Evolutionary conservation across 179 eudicot species (phyloP), one percentile per base, ranked within the genome.

Genomic region (Camellia oleifera): DNA sequence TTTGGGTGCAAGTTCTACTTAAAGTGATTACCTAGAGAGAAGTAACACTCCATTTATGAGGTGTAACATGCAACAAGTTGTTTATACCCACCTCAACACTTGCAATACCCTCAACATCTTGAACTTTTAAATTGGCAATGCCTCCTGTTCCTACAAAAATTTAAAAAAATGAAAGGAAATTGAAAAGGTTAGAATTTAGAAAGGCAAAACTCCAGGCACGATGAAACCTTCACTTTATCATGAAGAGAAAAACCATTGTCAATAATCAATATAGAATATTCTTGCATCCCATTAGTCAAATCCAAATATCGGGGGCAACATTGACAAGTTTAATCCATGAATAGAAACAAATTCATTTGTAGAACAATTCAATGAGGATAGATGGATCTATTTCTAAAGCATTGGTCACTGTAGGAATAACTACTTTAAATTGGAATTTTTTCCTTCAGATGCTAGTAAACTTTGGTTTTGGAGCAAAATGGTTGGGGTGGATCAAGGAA

Each of bases 81-180:
- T 45, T 69, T 20, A 72, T 77, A 75, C 89, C 87, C 80, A 95
- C 98, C 97, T 92, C 93, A 78, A 95, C 95, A 76, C 84, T 91
- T 65, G 94, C 98, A 82, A 95, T 90, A 56, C 99, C 98, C 86
- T 95, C 98, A 3, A 85, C 87, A 77, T 91, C 88, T 77, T 84
- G 83, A 79, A 93, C 94, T 81, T 83, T 86, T 81, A 95, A 80
- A 86, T 88, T 86, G 76, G 90, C 65, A 74, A 95, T 83, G 62
- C 97, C 99, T 68, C 89, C 98, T 15, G 87, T 78, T n/a, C 98
- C 99, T 93, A 83, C 56, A 88, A 86, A 83, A 69, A 32, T 32
- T 32, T 32, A 60, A 69, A 15, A n/a, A 75, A 50, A 72, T n/a
- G 14, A 32, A 32, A 77, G 63, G 23, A 3, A 56, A 13, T 20